These are phyloP conservation scores for Chondrostereum purpureum DNA, from an alignment of 1,284 basidiomycete species.

Conservation along the genomic window DNA sequence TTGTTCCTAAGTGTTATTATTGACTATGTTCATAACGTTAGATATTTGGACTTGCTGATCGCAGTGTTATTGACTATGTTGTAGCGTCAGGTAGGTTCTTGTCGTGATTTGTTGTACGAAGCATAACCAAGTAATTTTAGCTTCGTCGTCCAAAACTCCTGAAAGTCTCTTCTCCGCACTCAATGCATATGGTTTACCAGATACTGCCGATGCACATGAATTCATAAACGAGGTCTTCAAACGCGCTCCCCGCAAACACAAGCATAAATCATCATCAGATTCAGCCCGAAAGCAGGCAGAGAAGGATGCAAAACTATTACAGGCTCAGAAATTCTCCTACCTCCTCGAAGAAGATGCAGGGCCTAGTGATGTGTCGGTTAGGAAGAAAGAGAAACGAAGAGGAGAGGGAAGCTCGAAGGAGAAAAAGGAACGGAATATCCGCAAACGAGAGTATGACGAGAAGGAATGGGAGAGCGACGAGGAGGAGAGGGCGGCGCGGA, in stretches of 20 bases:
- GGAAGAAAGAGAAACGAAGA: slow-evolving; percentile 40
- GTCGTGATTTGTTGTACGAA: slow-evolving; percentile 1
- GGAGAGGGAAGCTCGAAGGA: slow-evolving; percentile 39
- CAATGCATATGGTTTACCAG: slow-evolving; percentile 72
- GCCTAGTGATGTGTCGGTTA: slow-evolving; percentile 35
- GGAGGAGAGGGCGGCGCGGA: slow-evolving; percentile 71
- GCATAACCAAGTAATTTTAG: slow-evolving; percentile 32
- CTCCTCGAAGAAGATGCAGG: slow-evolving; percentile 60
- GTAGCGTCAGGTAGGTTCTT: slow-evolving; percentile 67
- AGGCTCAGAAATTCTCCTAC: slow-evolving; percentile 71
- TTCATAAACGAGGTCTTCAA: slow-evolving; percentile 78
- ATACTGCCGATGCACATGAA: slow-evolving; percentile 69
- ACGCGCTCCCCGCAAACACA: slow-evolving; percentile 73
- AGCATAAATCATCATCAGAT: slow-evolving; percentile 42
- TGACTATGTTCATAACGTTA: slow-evolving; percentile 21
- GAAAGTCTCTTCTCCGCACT: slow-evolving; percentile 74
- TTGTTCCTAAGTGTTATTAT: slow-evolving; percentile 7
- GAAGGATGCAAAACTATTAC: slow-evolving; percentile 66
- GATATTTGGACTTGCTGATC: slow-evolving; percentile 80
- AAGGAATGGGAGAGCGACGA: slow-evolving; percentile 87
- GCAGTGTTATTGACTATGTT: slow-evolving; percentile 80
- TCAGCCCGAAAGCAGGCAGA: slow-evolving; percentile 55
- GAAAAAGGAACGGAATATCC: slow-evolving; percentile 56
- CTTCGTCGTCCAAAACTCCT: slow-evolving; percentile 76
- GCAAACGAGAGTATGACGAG: slow-evolving; percentile 75